These are phyloP conservation scores for Eucalyptus marginata DNA, from an alignment of 345 rosid species.

Conservation along the genomic window DNA sequence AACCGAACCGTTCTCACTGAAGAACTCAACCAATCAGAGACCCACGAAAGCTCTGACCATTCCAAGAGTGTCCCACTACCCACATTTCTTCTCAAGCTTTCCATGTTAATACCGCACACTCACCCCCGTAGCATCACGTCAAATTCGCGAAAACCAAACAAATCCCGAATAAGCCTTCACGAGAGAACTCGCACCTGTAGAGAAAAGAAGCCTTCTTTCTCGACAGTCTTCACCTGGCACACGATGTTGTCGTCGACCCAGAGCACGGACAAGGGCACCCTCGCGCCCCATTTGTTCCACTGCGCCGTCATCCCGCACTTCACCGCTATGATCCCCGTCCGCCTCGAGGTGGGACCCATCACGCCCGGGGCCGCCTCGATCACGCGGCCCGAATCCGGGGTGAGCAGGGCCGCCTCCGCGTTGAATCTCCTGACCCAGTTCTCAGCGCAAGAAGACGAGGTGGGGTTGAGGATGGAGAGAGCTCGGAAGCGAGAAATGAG, in stretches of 20 bases:
- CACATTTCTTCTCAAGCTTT: background rate
- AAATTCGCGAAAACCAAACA: background rate
- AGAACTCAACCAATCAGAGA: background rate
- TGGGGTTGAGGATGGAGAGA: constrained; percentile 1
- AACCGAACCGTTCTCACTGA: background rate
- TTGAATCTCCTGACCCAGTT: constrained; percentile 20
- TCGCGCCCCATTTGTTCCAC: constrained; percentile 97
- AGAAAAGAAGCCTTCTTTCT: constrained; percentile 79
- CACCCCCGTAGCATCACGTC: background rate
- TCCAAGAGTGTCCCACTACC: background rate
- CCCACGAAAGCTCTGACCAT: background rate
- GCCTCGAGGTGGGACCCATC: constrained; percentile 58
- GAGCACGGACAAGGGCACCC: constrained; percentile 65
- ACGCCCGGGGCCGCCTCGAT: constrained; percentile 45
- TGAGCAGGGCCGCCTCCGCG: background rate
- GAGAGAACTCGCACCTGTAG: constrained; percentile 44
- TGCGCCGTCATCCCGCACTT: constrained; percentile 86
- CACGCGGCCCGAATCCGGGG: constrained; percentile 14
- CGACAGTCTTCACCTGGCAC: constrained; percentile 85
- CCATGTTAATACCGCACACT: background rate
- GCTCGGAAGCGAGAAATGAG: constrained; percentile 47
- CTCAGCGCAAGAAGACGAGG: background rate
- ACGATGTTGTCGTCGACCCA: constrained; percentile 93
- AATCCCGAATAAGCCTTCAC: background rate
- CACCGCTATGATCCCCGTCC: constrained; percentile 78